Base-by-base conservation (phyloP, 2,329 filamentous ascomycete genomes). In the Decorospora gaudefroyi region DNA sequence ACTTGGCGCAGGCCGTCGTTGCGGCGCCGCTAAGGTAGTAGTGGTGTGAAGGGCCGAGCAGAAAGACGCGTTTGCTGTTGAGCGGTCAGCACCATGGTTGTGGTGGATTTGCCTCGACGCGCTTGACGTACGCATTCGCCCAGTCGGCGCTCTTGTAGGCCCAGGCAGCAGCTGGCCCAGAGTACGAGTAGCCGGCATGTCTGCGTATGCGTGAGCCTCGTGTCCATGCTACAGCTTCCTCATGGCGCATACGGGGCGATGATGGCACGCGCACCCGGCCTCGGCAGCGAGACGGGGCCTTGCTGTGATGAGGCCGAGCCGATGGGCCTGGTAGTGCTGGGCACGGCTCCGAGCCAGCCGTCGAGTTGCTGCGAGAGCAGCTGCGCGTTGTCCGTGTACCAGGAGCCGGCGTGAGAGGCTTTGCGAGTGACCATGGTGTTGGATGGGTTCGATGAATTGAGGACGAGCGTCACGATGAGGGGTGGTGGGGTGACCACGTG, bases 111-210 rank as follows among this genome's bases (percentile, higher is more conserved):
- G 26, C 4, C 2, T 5, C 6, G 5, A 10, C 6, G 13, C 15
- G 26, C 4, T n/a, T 12, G 3, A 69, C 79, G 68, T 70, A 85
- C 81, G 85, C 86, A 49, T 83, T 82, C 47, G 83, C 85, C 42
- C 97, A 79, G 68, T 97, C 90, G 35, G 95, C 84, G 5, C 82
- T 81, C 71, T 89, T 93, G 74, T 97, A 99, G 6, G 93, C 93
- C 85, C 90, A 97, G 29, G 91, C 93, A 29, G 93, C 93, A 57
- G 90, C 92, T 26, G 85, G 82, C 6, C 93, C 93, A 3, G 93
- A 99, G 76, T 92, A 97, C 2, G 82, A 76, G 74, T 96, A 99
- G 49, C 93, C 93, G 47, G 93, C 93, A 70, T 99, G 93, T 49
- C 92, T 96, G 60, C 55, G 47, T 51, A 46, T 60, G 39, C 63